These are phyloP conservation scores for Podospora australis DNA, from an alignment of 495 filamentous ascomycete species.

Conservation along the genomic window DNA sequence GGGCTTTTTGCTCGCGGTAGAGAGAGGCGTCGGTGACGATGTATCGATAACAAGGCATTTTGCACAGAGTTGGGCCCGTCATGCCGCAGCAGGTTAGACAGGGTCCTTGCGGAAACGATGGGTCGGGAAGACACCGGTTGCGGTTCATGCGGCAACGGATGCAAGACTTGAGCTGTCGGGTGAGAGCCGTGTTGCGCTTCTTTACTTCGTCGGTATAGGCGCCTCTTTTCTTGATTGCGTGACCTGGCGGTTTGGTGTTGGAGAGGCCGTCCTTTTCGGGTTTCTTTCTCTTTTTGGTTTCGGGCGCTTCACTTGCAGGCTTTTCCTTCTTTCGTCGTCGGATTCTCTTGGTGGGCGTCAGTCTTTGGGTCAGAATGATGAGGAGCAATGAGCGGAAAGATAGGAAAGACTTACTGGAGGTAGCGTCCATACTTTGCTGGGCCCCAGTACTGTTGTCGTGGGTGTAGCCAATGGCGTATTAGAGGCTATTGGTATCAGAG, in stretches of 20 bases:
- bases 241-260: neutral
- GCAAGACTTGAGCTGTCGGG: constrained; percentile 23
- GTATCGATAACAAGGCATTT: constrained; percentile 24
- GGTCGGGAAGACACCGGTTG: constrained; percentile 19
- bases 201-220: constrained; percentile 18
- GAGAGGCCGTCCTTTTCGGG: constrained; percentile 7
- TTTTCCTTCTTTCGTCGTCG: constrained; percentile 13
- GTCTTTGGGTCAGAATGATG: neutral
- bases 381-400: neutral
- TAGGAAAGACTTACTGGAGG: constrained; percentile 9
- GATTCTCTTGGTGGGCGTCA: constrained; percentile 8
- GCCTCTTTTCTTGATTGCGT: constrained; percentile 11
- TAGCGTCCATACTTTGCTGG: constrained; percentile 18
- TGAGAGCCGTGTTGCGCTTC: constrained; percentile 21
- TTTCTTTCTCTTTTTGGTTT: constrained; percentile 6
- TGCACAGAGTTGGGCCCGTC: constrained; percentile 22
- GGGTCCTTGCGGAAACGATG: constrained; percentile 8
- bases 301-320: neutral
- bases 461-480: neutral
- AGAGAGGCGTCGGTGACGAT: constrained; percentile 23
- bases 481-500: neutral
- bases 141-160: constrained; percentile 24
- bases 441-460: neutral
- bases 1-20: constrained; percentile 20
- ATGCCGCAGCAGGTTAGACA: constrained; percentile 22